These are phyloP conservation scores for Gymnopilus dilepis DNA, from an alignment of 768 basidiomycete species.

Conservation along the genomic window DNA sequence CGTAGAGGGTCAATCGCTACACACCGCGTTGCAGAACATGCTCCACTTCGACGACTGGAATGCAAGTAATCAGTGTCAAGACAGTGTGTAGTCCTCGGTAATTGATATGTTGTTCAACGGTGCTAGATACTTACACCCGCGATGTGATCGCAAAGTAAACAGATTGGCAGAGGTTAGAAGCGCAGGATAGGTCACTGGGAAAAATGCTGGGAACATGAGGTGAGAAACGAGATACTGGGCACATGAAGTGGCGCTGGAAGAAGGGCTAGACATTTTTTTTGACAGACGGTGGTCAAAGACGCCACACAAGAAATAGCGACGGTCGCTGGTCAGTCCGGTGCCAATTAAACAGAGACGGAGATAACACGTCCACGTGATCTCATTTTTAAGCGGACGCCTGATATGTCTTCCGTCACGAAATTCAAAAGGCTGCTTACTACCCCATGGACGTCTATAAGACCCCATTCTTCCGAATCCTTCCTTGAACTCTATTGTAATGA, in stretches of 20 bases:
- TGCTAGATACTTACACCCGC: too few relatives aligned
- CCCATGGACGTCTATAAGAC: conserved; percentile 3
- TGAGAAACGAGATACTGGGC: conserved; percentile 31
- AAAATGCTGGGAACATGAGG: conserved; percentile 58
- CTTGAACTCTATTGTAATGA: conserved; percentile 32
- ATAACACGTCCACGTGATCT: conserved; percentile 18
- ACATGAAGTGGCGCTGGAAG: conserved; percentile 36
- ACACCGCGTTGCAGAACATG: too few relatives aligned
- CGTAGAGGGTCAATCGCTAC: too few relatives aligned
- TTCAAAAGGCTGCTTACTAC: not conserved
- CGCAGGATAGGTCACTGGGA: conserved; percentile 40
- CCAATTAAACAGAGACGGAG: not conserved
- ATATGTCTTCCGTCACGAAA: conserved; percentile 21
- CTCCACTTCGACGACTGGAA: too few relatives aligned
- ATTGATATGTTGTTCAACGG: too few relatives aligned
- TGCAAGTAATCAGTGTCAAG: too few relatives aligned
- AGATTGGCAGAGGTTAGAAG: not conserved
- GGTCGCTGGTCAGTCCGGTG: not conserved
- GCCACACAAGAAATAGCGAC: conserved; percentile 14
- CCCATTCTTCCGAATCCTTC: conserved; percentile 7
- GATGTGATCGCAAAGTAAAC: not conserved
- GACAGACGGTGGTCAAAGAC: conserved; percentile 15
- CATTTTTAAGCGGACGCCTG: conserved; percentile 3
- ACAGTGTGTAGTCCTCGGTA: too few relatives aligned
- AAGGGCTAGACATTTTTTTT: conserved; percentile 40